Evolutionary conservation across 23 red algal species (phyloP).

Genomic region (Gracilariopsis chorda): DNA sequence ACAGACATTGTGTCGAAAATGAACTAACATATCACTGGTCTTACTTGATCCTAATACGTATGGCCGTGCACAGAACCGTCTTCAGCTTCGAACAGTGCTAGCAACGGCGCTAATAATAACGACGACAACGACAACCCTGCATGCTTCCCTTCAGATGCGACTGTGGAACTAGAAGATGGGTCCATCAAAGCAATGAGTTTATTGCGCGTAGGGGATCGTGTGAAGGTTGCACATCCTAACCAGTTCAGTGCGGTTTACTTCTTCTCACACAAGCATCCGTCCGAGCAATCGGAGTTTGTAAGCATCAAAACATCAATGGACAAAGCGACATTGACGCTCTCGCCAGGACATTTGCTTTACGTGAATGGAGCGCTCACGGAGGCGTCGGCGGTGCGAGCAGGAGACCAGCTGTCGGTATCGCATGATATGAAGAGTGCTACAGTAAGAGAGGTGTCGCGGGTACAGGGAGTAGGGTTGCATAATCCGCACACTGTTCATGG

Average conservation of each 20-base stretch:
- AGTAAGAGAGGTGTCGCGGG: not conserved
- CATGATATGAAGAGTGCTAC: slow-evolving; percentile 2
- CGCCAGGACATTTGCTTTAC: slow-evolving; percentile 66
- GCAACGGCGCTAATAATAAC: no score
- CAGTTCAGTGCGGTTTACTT: slow-evolving; percentile 49
- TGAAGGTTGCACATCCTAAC: slow-evolving; percentile 49
- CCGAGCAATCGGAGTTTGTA: not conserved
- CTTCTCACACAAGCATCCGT: slow-evolving; percentile 51
- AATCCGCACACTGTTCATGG: slow-evolving; percentile 82
- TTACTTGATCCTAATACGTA: no score
- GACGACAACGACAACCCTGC: not conserved
- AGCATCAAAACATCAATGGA: slow-evolving; percentile 28
- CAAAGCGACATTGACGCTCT: not conserved
- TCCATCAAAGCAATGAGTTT: slow-evolving; percentile 30
- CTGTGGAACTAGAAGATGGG: slow-evolving; percentile 58
- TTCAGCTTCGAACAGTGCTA: no score
- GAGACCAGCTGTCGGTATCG: slow-evolving; percentile 26
- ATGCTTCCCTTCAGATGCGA: slow-evolving; percentile 63
- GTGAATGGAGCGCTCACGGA: slow-evolving; percentile 7
- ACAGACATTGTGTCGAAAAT: no score
- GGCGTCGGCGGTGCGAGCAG: slow-evolving; percentile 1
- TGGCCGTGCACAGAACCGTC: no score
- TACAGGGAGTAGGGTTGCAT: slow-evolving; percentile 33
- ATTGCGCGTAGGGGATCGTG: slow-evolving; percentile 50
- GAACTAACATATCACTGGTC: no score